Percentiles rank a stretch among this genome's conserved stretches.
These are phyloP conservation scores for Flueggea neowawraea DNA, from an alignment of 441 rosid genomes.

Conservation along the genomic window DNA sequence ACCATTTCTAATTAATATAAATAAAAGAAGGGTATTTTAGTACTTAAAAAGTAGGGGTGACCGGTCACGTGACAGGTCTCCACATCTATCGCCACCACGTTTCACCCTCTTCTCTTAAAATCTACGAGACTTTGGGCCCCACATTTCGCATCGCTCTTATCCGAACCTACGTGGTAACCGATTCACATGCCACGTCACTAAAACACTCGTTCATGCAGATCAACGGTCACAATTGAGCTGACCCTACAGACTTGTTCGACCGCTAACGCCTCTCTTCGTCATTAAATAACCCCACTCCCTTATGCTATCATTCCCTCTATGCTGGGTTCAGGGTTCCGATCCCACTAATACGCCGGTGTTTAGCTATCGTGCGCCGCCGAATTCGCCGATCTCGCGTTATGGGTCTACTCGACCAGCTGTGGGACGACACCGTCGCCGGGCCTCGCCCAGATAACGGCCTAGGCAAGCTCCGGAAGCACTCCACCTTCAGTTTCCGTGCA, in stretches of 20 bases:
- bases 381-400: constrained; percentile 22
- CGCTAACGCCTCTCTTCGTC: constrained; percentile 17
- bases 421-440: constrained; percentile 99
- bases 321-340: constrained; percentile 1
- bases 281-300: constrained; percentile 21
- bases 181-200: constrained; percentile 42
- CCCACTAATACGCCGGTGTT: not conserved
- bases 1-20: too few relatives aligned
- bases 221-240: constrained; percentile 36
- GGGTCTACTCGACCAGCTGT: constrained; percentile 86
- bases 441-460: constrained; percentile 88
- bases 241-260: constrained; percentile 23
- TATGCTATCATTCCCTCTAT: constrained; percentile 2
- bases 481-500: constrained; percentile 60
- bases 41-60: too few relatives aligned
- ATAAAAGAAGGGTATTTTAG: too few relatives aligned
- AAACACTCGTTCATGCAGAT: constrained; percentile 4
- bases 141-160: constrained; percentile 44
- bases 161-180: constrained; percentile 32
- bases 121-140: constrained; percentile 29
- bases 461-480: constrained; percentile 88
- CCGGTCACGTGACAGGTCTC: too few relatives aligned
- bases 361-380: not conserved
- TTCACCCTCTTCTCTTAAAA: not conserved
- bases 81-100: constrained; percentile 25